These are phyloP conservation scores for Kurtzmaniella quercitrusa DNA, from an alignment of 1,139 yeast species.

Conservation along the genomic window DNA sequence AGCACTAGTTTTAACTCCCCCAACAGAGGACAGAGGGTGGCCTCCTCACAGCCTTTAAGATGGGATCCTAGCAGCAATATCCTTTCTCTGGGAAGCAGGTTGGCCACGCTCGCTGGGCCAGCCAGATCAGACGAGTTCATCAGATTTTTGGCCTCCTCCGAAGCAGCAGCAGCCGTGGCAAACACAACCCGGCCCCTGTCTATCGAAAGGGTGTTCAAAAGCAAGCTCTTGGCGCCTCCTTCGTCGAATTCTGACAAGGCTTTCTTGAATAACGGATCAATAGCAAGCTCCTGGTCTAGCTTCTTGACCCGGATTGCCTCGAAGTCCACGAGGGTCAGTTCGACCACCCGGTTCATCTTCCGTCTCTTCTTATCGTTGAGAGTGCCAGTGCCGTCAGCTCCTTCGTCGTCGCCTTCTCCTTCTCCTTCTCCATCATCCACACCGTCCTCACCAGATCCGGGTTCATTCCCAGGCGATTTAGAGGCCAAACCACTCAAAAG, in stretches of 20 bases:
- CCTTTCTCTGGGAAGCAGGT: conserved; percentile 21
- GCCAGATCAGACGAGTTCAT: too few relatives aligned
- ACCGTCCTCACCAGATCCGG: conserved; percentile 14
- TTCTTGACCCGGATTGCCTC: conserved; percentile 62
- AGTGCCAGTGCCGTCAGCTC: conserved; percentile 12
- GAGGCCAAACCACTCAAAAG: conserved; percentile 67
- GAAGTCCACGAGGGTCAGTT: conserved; percentile 48
- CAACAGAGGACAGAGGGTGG: conserved; percentile 60
- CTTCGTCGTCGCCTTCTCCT: conserved; percentile 14
- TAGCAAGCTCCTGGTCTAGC: conserved; percentile 70
- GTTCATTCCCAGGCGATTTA: conserved; percentile 17
- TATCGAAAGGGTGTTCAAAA: conserved; percentile 65
- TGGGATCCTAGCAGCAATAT: conserved; percentile 31
- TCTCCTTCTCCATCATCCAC: conserved; percentile 15
- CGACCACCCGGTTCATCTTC: conserved; percentile 37
- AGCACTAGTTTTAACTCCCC: conserved; percentile 53
- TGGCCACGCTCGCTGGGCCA: background rate
- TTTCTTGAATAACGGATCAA: conserved; percentile 86
- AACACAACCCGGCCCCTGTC: conserved; percentile 64
- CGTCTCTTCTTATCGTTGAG: conserved; percentile 25
- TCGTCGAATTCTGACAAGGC: conserved; percentile 92
- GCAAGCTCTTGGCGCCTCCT: conserved; percentile 86
- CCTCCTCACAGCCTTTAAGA: conserved; percentile 26
- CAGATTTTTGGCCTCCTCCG: background rate
- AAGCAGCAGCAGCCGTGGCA: conserved; percentile 41